Evolutionary conservation across 805 yeast genomes (phyloP).

Genomic region (Diddensiella transvaalensis): DNA sequence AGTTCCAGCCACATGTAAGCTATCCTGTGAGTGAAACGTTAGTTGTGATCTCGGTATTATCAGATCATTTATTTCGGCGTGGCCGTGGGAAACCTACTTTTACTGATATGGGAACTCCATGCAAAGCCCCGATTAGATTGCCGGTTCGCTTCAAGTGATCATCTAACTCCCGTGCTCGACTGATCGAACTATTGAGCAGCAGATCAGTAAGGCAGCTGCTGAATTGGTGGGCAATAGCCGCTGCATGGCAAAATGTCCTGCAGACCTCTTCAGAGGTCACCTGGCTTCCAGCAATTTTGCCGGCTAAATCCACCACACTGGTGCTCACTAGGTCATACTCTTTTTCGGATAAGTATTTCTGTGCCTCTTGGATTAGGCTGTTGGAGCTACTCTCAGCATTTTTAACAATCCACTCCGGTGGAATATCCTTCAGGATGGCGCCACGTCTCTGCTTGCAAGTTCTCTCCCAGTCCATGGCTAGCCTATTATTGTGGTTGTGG

Average conservation of each 20-base stretch:
- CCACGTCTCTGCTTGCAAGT: neutral
- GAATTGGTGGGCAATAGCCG: constrained; percentile 56
- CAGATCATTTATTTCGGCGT: neutral
- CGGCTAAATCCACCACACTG: constrained; percentile 30
- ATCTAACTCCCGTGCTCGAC: constrained; percentile 56
- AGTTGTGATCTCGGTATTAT: neutral
- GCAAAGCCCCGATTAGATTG: constrained; percentile 55
- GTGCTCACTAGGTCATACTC: constrained; percentile 6
- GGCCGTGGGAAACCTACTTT: constrained; percentile 30
- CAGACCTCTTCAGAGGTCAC: constrained; percentile 45
- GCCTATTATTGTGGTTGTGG: too few species aligned
- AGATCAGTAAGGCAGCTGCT: constrained; percentile 35
- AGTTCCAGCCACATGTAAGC: constrained; percentile 3
- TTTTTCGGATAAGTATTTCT: constrained; percentile 1
- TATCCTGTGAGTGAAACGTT: neutral
- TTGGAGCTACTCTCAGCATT: constrained; percentile 2
- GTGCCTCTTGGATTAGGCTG: neutral
- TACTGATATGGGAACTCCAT: constrained; percentile 63
- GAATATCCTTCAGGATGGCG: constrained; percentile 3
- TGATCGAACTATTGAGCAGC: constrained; percentile 56
- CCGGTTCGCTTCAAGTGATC: constrained; percentile 45
- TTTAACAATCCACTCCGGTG: constrained; percentile 8
- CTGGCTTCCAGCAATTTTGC: constrained; percentile 39
- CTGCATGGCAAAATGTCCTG: constrained; percentile 54
- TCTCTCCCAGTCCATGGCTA: neutral